Evolutionary conservation across 2,329 filamentous ascomycete species (phyloP), one percentile per base, ranked within the genome.

Genomic region (Chaetomium sp.): DNA sequence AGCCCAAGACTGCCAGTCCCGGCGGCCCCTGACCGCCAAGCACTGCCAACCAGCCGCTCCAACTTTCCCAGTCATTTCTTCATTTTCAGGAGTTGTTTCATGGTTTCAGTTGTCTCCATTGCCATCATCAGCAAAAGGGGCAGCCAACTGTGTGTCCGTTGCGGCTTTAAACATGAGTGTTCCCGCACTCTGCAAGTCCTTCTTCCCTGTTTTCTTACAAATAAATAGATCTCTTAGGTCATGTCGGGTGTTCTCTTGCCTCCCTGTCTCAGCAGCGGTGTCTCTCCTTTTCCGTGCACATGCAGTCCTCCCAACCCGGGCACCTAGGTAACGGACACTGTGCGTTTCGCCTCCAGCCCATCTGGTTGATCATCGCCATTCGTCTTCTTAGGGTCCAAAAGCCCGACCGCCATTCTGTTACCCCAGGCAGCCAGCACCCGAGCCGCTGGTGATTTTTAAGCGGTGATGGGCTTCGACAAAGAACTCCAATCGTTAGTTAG

Each of bases 21-120:
- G 31, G 38, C 21, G 31, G 13, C 63, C 60, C 60, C 63, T 64
- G 63, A 60, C 47, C 57, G 66, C 66, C 63, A 65, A 67, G 63
- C 54, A 54, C 29, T 23, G 33, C n/a, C 33, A 38, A 29, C 54
- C 53, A 21, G n/a, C 45, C 25, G 31, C 54, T 53, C 60, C 47
- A 55, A 42, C 58, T 25, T 25, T 63, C 38, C 38, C 38, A n/a
- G 38, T 42, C 64, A 57, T 65, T 60, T 65, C 56, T 57, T 60
- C 59, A 63, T 64, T 64, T 60, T 65, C 67, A 65, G 62, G 62
- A 63, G 62, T 66, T 66, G 67, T 66, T 65, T 67, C 65, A 63
- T 45, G 62, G 54, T 62, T 51, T 63, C 57, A 63, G 51, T 54
- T 62, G 51, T 51, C 50, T 42, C 51, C 50, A 57, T 57, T 35